Evolutionary conservation across 129 eudicot genomes (phyloP).

Genomic region (Ambrosia artemisiifolia): DNA sequence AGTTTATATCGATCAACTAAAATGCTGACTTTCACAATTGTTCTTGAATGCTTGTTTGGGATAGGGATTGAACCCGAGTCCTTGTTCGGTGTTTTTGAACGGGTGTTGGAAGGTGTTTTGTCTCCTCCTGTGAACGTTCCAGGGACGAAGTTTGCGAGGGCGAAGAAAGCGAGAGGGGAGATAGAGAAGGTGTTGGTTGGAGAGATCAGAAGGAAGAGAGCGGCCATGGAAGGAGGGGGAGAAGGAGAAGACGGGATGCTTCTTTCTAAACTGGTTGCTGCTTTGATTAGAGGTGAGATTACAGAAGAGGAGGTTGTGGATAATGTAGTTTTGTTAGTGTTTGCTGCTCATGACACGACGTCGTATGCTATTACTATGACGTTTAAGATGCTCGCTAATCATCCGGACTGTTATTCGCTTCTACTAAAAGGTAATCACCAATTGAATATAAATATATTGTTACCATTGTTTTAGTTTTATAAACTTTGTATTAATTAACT

Average conservation of each 20-base stretch:
- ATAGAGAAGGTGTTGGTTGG: constrained; percentile 47
- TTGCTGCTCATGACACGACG: constrained; percentile 91
- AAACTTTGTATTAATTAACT: background rate
- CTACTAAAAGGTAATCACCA: constrained; percentile 67
- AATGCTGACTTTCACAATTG: constrained; percentile 58
- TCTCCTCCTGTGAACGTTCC: constrained; percentile 54
- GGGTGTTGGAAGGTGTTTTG: constrained; percentile 66
- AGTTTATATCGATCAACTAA: constrained; percentile 51
- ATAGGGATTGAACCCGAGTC: constrained; percentile 47
- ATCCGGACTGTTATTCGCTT: constrained; percentile 52
- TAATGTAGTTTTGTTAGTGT: constrained; percentile 70
- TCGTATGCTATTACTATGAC: constrained; percentile 86
- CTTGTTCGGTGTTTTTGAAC: constrained; percentile 57
- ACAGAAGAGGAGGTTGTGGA: constrained; percentile 76
- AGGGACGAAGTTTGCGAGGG: constrained; percentile 68
- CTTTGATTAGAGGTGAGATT: constrained; percentile 67
- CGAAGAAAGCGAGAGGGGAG: constrained; percentile 60
- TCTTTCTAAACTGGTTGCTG: constrained; percentile 51
- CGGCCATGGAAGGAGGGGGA: constrained; percentile 42
- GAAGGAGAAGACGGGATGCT: constrained; percentile 37
- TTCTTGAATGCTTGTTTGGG: constrained; percentile 73
- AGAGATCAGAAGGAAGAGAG: constrained; percentile 54
- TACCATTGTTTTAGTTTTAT: background rate
- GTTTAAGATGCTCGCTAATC: constrained; percentile 69
- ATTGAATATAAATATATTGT: background rate